phyloP scores from a whole-genome alignment of 441 rosid genomes.

The Macaranga tanarius region DNA sequence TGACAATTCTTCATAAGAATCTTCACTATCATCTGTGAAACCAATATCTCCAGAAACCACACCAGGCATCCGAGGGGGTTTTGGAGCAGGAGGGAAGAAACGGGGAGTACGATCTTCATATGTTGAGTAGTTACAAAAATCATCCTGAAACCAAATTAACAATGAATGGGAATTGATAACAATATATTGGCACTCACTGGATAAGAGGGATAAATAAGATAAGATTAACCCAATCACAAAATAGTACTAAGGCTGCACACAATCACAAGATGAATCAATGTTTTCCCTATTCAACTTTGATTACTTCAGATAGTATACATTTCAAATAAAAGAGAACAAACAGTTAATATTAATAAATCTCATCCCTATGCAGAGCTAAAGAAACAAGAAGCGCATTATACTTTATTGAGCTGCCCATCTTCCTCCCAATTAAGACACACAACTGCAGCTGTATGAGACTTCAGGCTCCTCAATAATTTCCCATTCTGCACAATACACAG shows the following conservation, averaged over 20 bases:
- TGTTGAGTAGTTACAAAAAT: conserved; percentile 35
- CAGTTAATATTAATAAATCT: not conserved
- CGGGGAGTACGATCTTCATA: conserved; percentile 80
- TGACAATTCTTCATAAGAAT: conserved; percentile 76
- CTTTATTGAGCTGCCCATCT: conserved; percentile 52
- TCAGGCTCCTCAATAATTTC: conserved; percentile 70
- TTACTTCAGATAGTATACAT: not conserved
- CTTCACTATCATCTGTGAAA: conserved; percentile 75
- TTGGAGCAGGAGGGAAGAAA: conserved; percentile 85
- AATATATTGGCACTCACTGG: not conserved
- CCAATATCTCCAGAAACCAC: conserved; percentile 69
- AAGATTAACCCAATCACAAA: not conserved
- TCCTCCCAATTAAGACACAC: conserved; percentile 93
- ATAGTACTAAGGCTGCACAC: not conserved
- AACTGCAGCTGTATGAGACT: conserved; percentile 74
- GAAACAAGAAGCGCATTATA: conserved; percentile 26
- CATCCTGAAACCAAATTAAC: conserved; percentile 44
- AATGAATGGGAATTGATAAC: conserved; percentile 14
- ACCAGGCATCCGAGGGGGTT: conserved; percentile 69
- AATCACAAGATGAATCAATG: not conserved
- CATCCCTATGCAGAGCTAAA: not conserved
- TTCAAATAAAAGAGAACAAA: not conserved
- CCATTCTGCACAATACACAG: conserved; percentile 59
- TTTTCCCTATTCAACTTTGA: not conserved
- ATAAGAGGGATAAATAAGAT: not conserved